Evolutionary conservation across 345 rosid species (phyloP), one percentile per base, ranked within the genome.

Genomic region (Eucalyptus paniculata): DNA sequence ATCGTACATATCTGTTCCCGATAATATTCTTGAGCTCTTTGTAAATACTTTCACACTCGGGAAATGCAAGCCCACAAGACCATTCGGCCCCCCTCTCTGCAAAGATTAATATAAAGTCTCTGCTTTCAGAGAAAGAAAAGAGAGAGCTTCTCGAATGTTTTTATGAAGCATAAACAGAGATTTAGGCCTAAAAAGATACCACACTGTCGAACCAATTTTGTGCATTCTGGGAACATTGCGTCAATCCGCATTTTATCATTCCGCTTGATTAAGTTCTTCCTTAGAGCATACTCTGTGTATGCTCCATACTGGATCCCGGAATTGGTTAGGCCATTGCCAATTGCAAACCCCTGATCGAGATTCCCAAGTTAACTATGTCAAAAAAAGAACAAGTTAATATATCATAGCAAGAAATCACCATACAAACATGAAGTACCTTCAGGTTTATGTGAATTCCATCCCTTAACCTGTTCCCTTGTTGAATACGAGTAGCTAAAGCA

Each of bases 241-340:
- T 94, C 95, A 91, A 81, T 93, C 96, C 0, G 93, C 50, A 50
- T 14, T 50, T 50, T 50, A 50, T 50, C 51, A 50, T 5, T 14
- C 54, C 92, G 40, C 16, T 89, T 24, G 44, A 97, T 98, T 14
- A 98, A 50, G 50, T 92, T 94, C 92, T 93, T 93, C 45, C 90
- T 90, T 89, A 96, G 49, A 53, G 99, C 98, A 88, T 91, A 98
- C 81, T 97, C 96, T 0, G 96, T 90, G 89, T 96, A 98, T 18
- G 98, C 96, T 88, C 89, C 92, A 87, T 93, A 98, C 89, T 97
- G 99, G 42, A 96, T 93, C 86, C 89, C 96, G 24, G 98, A 96
- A 86, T 95, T 87, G 5, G 98, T 97, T 18, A 98, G 91, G 19
- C 99, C 99, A 69, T 97, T 96, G n/a, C 99, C 99, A 81, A 96